Evolutionary conservation across 495 filamentous ascomycete genomes (phyloP).

Genomic region (Penicillium crystallinum): DNA sequence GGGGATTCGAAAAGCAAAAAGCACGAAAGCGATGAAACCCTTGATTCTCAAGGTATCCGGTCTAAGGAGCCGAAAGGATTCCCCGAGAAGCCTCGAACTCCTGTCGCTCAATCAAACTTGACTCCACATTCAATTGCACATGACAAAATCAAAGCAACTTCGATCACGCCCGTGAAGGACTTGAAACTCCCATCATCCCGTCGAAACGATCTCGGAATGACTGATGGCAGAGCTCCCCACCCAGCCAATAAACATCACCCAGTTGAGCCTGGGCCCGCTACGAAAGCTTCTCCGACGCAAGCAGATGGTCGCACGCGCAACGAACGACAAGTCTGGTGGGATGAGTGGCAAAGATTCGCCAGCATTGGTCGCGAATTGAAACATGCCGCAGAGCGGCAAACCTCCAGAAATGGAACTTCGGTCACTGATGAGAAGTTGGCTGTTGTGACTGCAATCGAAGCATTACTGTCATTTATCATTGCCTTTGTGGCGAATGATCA

Average conservation of each 20-base stretch:
- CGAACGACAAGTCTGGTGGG: constrained; percentile 41
- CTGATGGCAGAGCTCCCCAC: constrained; percentile 27
- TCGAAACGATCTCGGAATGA: constrained; percentile 23
- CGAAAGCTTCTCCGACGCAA: constrained; percentile 29
- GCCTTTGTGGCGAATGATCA: constrained; percentile 46
- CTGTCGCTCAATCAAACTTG: constrained; percentile 4
- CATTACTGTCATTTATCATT: constrained; percentile 46
- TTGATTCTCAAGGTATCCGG: constrained; percentile 9
- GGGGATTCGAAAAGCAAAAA: constrained; percentile 17
- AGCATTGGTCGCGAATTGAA: constrained; percentile 45
- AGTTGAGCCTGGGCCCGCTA: constrained; percentile 18
- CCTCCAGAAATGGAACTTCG: constrained; percentile 26
- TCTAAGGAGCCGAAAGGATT: constrained; percentile 20
- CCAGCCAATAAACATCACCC: constrained; percentile 23
- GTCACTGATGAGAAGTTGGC: constrained; percentile 36
- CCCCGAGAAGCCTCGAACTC: constrained; percentile 26
- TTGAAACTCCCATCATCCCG: constrained; percentile 20
- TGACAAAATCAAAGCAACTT: constrained; percentile 24
- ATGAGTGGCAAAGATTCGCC: constrained; percentile 40
- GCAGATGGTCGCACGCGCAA: constrained; percentile 24
- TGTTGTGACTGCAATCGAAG: constrained; percentile 42
- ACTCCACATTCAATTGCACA: constrained; percentile 13
- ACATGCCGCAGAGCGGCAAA: constrained; percentile 41
- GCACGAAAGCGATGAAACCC: constrained; percentile 13
- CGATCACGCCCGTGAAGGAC: constrained; percentile 31